Evolutionary conservation across 176 grass and related monocot species (phyloP).

Genomic region (Carex pumila): DNA sequence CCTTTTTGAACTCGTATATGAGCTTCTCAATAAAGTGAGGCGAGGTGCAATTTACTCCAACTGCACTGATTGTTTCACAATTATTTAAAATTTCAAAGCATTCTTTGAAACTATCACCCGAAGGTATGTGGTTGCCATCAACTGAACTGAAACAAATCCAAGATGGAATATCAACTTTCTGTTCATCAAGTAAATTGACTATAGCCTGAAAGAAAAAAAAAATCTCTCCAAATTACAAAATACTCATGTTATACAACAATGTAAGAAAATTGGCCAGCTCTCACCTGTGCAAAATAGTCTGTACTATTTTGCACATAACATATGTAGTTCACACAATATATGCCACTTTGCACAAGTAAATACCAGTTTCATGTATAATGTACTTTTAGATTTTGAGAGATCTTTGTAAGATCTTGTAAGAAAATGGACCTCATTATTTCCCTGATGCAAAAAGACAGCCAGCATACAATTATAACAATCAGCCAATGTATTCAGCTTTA

Average conservation of each 20-base stretch:
- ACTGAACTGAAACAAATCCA: slow-evolving; percentile 87
- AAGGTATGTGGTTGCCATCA: slow-evolving; percentile 51
- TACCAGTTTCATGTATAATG: neutral
- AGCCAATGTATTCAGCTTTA: neutral
- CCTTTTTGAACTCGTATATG: slow-evolving; percentile 57
- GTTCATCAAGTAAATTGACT: slow-evolving; percentile 59
- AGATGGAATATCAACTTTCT: slow-evolving; percentile 60
- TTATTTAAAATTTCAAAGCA: slow-evolving; percentile 49
- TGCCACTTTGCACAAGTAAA: neutral
- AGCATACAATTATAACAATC: neutral
- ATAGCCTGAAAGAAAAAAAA: slow-evolving; percentile 37
- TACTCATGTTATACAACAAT: neutral
- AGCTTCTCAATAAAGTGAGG: slow-evolving; percentile 65
- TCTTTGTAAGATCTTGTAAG: neutral
- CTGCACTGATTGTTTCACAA: slow-evolving; percentile 40
- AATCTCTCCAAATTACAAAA: neutral
- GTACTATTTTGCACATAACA: neutral
- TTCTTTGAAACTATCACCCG: slow-evolving; percentile 56
- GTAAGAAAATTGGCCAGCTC: neutral
- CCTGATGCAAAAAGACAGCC: neutral
- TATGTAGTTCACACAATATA: neutral
- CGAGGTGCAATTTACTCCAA: slow-evolving; percentile 73
- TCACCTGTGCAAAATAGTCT: neutral
- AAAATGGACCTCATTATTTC: neutral
- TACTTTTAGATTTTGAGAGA: neutral